Evolutionary conservation across 2,329 filamentous ascomycete genomes (phyloP), one percentile per base, ranked within the genome.

Genomic region (Periconia macrospinosa): DNA sequence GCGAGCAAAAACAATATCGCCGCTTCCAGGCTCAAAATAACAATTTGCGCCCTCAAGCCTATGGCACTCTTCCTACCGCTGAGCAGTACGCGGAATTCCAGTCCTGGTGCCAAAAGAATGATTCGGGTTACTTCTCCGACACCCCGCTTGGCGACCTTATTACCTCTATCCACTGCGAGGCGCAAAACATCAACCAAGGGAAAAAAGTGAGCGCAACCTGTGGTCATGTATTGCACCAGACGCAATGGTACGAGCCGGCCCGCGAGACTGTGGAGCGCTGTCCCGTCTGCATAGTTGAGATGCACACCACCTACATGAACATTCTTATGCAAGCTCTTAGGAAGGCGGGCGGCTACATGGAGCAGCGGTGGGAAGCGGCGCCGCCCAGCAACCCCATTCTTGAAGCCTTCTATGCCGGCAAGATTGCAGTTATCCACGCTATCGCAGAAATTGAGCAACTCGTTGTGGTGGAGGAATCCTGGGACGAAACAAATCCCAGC

Each of bases 71-170:
- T 13, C 67, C 68, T 13, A 63, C 58, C 2, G 68, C 68, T 10
- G 50, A 52, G 33, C 60, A 70, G 43, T 67, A 69, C 33, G 62
- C 66, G 37, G 63, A 66, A 7, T 70, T 69, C 46, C 65, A 69
- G 45, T 55, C 62, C 18, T 70, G 68, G 68, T 56, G 65, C 13
- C 60, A 57, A 41, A 63, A 62, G 30, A 65, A 66, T 40, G 67
- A 69, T 47, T 70, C 67, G 1, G 66, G 67, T 6, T 69, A 69
- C 49, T 66, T 68, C 41, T 69, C 67, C 15, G 67, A 70, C 42
- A 54, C 61, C 15, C 48, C 50, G 2, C 64, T 68, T n/a, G 23
- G 18, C 27, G 23, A 45, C 27, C 27, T 45, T 6, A 17, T 45
- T 17, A 33, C 43, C 23, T 30, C 43, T 11, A 30, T 17, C 10